phyloP scores from a whole-genome alignment of 2,329 filamentous ascomycete species.

The Mycosphaerelloides madeirae region DNA sequence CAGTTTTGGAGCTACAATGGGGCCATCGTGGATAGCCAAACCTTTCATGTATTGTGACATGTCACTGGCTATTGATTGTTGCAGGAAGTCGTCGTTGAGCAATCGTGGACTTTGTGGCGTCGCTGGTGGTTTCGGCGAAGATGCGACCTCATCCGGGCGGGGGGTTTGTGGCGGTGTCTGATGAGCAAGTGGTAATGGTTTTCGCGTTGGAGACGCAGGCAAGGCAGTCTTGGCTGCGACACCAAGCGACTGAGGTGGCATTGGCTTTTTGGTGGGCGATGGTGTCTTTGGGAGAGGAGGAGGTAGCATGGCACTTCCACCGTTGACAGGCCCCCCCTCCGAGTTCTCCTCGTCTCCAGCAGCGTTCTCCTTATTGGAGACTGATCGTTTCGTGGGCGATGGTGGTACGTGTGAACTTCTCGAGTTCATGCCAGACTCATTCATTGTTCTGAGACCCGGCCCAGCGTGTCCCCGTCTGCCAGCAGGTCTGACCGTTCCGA shows the following conservation, averaged over 20 bases:
- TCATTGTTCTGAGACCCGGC: conserved; percentile 65
- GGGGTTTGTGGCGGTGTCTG: conserved; percentile 33
- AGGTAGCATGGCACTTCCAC: conserved; percentile 29
- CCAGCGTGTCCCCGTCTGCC: conserved; percentile 52
- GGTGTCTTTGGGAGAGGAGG: conserved; percentile 36
- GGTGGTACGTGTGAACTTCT: conserved; percentile 47
- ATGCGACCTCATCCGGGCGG: conserved; percentile 24
- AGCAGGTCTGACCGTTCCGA: conserved; percentile 87
- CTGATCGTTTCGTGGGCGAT: conserved; percentile 31
- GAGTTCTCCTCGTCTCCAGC: conserved; percentile 33
- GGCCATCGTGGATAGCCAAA: conserved; percentile 30
- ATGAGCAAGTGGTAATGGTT: conserved; percentile 27
- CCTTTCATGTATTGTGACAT: conserved; percentile 39
- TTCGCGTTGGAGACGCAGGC: conserved; percentile 44
- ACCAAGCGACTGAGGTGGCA: conserved; percentile 34
- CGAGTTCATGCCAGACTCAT: conserved; percentile 74
- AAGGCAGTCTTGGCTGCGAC: conserved; percentile 42
- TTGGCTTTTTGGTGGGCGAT: conserved; percentile 40
- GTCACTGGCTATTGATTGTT: conserved; percentile 44
- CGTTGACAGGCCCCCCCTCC: conserved; percentile 10
- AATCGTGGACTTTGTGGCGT: conserved; percentile 30
- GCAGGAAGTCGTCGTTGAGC: conserved; percentile 45
- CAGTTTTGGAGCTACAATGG: conserved; percentile 21
- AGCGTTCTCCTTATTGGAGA: conserved; percentile 33
- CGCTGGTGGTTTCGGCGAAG: conserved; percentile 29